Evolutionary conservation across 164 flowering plant species (phyloP), one percentile per base, ranked within the genome.

Genomic region (Macadamia tetraphylla): DNA sequence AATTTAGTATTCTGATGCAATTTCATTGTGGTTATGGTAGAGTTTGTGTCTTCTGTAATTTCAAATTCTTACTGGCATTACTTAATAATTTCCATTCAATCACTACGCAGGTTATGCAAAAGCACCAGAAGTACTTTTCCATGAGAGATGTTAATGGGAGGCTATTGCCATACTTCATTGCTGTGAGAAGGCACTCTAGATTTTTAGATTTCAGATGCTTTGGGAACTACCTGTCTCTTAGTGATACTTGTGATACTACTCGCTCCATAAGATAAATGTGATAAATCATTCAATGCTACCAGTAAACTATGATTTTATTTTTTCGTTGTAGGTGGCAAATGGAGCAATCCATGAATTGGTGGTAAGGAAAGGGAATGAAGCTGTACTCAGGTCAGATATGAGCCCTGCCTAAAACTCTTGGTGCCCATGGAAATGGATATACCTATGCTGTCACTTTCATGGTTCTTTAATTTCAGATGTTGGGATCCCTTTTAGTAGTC

Each of bases 281-380:
- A 23, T 23, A 8, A 46, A 46, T 8, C 51, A 46, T 10, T 40
- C 30, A 53, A 4, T 70, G n/a, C 18, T 42, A 7, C 18, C 9
- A 2, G 12, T 30, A 56, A 55, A 62, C 57, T 68, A 44, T 43
- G 23, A 30, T 29, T 65, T 49, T 49, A 23, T 35, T 23, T 76
- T 68, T 56, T 58, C 51, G 7, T 62, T 74, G 68, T 75, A 94
- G 98, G 97, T 94, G 63, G 97, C 97, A 52, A 94, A 94, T 84
- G 98, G 98, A 69, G 79, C 84, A 69, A 84, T 91, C 58, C 76
- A 88, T 81, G 88, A 84, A 75, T 65, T 3, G 15, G 86, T 87
- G 0, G 98, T 94, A 18, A 81, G 86, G 66, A 87, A 82, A 82
- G 98, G 98, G 73, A 94, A 94, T 86, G 98, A 94, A 79, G 97